A percentile compares a stretch with the other conserved stretches of the same genome.
These are phyloP conservation scores for Nothophytophthora sp. DNA, from an alignment of 352 stramenopile species.

Conservation along the genomic window DNA sequence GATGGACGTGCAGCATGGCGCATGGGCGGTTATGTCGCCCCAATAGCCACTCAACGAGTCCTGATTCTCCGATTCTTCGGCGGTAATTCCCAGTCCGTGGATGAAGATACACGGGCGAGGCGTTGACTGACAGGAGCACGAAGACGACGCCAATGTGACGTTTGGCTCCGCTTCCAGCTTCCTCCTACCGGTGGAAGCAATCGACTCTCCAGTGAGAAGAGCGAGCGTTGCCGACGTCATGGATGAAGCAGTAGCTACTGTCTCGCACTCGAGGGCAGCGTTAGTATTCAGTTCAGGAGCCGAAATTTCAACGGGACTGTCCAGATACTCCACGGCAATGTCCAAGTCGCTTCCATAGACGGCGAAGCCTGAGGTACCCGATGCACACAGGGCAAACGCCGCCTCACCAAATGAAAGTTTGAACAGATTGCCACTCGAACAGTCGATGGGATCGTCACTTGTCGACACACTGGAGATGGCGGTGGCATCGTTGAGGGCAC, in stretches of 20 bases:
- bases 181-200: constrained; percentile 15
- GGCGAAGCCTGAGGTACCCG: constrained; percentile 11
- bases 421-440: constrained; percentile 30
- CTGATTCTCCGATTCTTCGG: constrained; percentile 17
- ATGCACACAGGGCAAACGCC: constrained; percentile 27
- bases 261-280: constrained; percentile 12
- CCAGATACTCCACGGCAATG: constrained; percentile 24
- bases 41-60: constrained; percentile 38
- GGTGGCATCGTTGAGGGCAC: constrained; percentile 21
- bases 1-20: constrained; percentile 45
- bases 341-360: constrained; percentile 35
- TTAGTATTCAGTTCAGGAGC: constrained; percentile 14
- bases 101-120: constrained; percentile 49
- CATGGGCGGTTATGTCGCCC: constrained; percentile 36
- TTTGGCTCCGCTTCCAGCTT: constrained; percentile 1
- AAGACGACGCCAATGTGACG: constrained; percentile 11
- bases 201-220: constrained; percentile 28
- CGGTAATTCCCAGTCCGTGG: constrained; percentile 34
- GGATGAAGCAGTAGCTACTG: constrained; percentile 11
- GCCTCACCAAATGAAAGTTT: constrained; percentile 28
- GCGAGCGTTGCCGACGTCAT: constrained; percentile 22
- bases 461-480: constrained; percentile 10
- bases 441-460: constrained; percentile 26
- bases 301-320: constrained; percentile 17
- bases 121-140: constrained; percentile 28